Percentiles rank a stretch among this genome's conserved stretches.
phyloP scores from a whole-genome alignment of 169 alveolate species.

The Sarcocystis neurona region DNA sequence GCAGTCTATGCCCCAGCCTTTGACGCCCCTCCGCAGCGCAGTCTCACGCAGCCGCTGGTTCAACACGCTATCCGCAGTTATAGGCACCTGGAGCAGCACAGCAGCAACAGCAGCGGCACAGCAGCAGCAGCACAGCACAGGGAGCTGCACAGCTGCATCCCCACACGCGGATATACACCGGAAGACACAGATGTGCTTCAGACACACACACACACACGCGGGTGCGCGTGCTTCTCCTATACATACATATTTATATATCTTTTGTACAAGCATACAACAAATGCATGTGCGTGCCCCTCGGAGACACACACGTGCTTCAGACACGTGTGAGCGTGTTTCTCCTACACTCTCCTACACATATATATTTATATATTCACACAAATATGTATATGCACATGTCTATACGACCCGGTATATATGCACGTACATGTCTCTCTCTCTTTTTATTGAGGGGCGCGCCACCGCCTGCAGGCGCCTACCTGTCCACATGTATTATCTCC shows the following conservation, averaged over 20 bases:
- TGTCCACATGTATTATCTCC: too few relatives aligned
- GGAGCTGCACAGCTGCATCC: not conserved
- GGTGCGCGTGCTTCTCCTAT: not conserved
- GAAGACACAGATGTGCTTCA: not conserved
- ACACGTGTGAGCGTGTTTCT: too few relatives aligned
- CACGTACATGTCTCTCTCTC: not conserved
- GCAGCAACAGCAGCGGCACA: not conserved
- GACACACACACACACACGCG: not conserved
- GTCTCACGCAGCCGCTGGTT: conserved; percentile 77
- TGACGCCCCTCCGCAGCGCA: conserved; percentile 79
- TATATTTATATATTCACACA: conserved; percentile 4
- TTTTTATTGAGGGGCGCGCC: too few relatives aligned
- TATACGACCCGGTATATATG: too few relatives aligned
- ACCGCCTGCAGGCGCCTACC: too few relatives aligned
- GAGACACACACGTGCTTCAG: too few relatives aligned
- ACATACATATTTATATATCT: not conserved
- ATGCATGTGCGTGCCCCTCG: too few relatives aligned
- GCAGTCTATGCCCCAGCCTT: conserved; percentile 84
- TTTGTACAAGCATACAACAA: too few relatives aligned
- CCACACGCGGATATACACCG: not conserved
- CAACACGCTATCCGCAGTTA: conserved; percentile 78
- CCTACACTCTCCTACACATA: not conserved
- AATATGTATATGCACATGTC: too few relatives aligned
- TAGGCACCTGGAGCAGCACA: conserved; percentile 69
- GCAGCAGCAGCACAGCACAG: not conserved